Evolutionary conservation across 805 yeast genomes (phyloP).

Genomic region (Ogataea chonburiensis): DNA sequence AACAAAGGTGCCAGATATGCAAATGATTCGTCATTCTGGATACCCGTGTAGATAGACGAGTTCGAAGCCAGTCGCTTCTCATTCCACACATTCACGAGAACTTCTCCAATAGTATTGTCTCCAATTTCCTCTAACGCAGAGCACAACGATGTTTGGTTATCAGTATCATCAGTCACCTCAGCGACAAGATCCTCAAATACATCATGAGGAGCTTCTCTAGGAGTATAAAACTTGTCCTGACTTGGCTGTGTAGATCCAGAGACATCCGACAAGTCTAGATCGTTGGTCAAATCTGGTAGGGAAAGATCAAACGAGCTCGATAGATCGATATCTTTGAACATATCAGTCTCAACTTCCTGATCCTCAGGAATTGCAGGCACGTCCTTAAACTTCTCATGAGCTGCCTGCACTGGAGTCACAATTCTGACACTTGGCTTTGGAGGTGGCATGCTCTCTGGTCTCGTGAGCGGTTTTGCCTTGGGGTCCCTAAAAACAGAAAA

Average conservation of each 20-base stretch:
- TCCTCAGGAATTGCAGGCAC: background rate
- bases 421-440: constrained; percentile 1
- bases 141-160: constrained; percentile 26
- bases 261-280: constrained; percentile 3
- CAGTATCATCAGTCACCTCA: constrained; percentile 3
- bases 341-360: constrained; percentile 10
- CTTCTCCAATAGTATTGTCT: constrained; percentile 23
- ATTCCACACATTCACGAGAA: constrained; percentile 17
- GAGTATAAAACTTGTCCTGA: constrained; percentile 19
- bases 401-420: constrained; percentile 9
- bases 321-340: constrained; percentile 19
- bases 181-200: constrained; percentile 8
- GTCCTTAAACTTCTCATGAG: constrained; percentile 8
- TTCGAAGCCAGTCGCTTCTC: constrained; percentile 16
- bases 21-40: constrained; percentile 40
- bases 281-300: constrained; percentile 17
- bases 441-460: background rate
- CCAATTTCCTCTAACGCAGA: constrained; percentile 27
- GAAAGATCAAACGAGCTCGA: constrained; percentile 19
- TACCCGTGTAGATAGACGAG: constrained; percentile 19
- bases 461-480: background rate
- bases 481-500: constrained; percentile 1
- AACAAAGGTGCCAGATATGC: constrained; percentile 42
- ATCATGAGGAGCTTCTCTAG: constrained; percentile 17
- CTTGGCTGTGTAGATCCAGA: constrained; percentile 9